Evolutionary conservation across 2,329 filamentous ascomycete species (phyloP), one percentile per base, ranked within the genome.

Genomic region (Exserohilum turcica): DNA sequence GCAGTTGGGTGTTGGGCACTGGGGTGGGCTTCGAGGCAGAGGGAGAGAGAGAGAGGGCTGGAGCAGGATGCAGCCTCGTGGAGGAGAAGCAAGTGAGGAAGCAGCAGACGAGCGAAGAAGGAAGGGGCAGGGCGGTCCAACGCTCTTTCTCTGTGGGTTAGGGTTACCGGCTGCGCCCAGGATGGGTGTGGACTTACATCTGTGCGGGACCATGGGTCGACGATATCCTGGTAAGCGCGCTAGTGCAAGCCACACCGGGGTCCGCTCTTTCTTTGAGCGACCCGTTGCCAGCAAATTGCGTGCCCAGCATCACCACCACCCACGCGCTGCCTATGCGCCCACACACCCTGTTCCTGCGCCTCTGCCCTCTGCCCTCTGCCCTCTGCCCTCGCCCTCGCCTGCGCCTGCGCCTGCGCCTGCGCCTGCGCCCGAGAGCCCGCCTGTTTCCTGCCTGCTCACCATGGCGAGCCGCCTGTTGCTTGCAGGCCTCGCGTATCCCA

Each of bases 71-170:
- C 50, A 56, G 56, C 48, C 59, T 63, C 57, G 56, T 59, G 59
- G 47, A 49, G 62, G 52, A 56, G 56, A 57, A 48, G 36, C 51
- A 64, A 57, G 65, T 56, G 64, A 63, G 55, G 60, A 59, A 57
- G 55, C 40, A 43, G 43, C 52, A 61, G 60, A 59, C 60, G 56
- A 61, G 60, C 56, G 56, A 57, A 60, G 63, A 57, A 53, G 54
- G 57, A 61, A 65, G 58, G 62, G 57, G 57, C 54, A 57, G 62
- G 57, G 57, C 54, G 54, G 55, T 60, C 56, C 57, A 65, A 65
- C 61, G 61, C 57, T 65, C 61, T 55, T 64, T 59, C 57, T 56
- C 45, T 47, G 46, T 54, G 52, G 52, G 52, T 54, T 45, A 54
- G 52, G 52, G 52, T 49, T 49, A 50, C 49, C 29, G 40, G 37